Base-by-base conservation (phyloP, 371 early-diverging fungal genomes). In the Capniomyces stellatus region DNA sequence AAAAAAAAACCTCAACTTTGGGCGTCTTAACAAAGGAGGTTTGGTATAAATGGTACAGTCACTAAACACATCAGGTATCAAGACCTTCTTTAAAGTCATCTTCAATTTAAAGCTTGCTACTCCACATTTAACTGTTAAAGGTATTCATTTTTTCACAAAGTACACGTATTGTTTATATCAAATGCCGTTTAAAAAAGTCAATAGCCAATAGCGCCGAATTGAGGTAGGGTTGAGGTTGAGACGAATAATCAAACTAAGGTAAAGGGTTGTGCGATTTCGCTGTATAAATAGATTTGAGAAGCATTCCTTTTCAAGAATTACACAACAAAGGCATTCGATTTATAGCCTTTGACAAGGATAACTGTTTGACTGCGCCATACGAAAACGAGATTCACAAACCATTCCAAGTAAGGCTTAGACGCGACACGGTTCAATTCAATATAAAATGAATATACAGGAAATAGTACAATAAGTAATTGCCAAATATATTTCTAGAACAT, bases 311-410 rank as follows among this genome's bases (percentile, higher is more conserved):
- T 66, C 59, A 51, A 1, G 59, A 65, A 10, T 67, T 91, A 40
- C 72, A 74, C 46, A 55, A 59, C 2, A 25, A 59, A 0, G 86
- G 87, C 15, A 74, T 89, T 52, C 58, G 67, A 19, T 78, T 74
- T 18, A 67, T 87, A 31, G 83, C 71, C 0, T 94, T 92, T 64
- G 95, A 94, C 68, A 94, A 94, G 66, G 95, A 94, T 62, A 94
- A 94, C 67, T 88, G 89, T 30, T 63, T 94, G 19, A 89, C 93
- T 0, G 78, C 77, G 15, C 95, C 95, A 1, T 92, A 93, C 60
- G 71, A 67, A 23, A 54, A 71, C 42, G 58, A 72, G 0, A 69
- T 90, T 8, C 69, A 89, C 58, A 76, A 83, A 0, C 78, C 82
- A 0, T 80, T 87, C 57, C 47, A 72, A 61, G 85, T 80, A 67